Evolutionary conservation across 1,284 basidiomycete genomes (phyloP).

Genomic region (Naganishia liquefaciens): DNA sequence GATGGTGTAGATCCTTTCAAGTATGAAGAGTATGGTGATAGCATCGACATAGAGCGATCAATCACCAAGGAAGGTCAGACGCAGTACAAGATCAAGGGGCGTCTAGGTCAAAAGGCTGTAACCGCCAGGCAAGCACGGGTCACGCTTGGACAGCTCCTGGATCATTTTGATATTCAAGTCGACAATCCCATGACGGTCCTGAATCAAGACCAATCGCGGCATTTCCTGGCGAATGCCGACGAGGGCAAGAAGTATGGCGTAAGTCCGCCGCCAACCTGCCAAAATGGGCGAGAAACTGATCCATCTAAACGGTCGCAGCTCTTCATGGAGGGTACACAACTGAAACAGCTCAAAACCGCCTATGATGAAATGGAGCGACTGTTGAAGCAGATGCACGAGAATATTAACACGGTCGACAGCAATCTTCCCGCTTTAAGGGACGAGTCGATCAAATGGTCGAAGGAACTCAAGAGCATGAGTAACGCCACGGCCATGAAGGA

Average conservation of each 20-base stretch:
- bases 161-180: conserved; percentile 89
- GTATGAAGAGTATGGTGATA: conserved; percentile 76
- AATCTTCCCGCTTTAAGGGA: conserved; percentile 37
- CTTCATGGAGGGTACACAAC: conserved; percentile 90
- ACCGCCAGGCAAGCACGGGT: conserved; percentile 65
- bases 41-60: conserved; percentile 79
- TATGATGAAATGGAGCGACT: conserved; percentile 69
- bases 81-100: conserved; percentile 78
- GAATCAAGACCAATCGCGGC: conserved; percentile 79
- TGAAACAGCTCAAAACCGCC: conserved; percentile 81
- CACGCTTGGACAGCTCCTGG: conserved; percentile 68
- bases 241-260: conserved; percentile 89
- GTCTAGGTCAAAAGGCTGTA: conserved; percentile 64
- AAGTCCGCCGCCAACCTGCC: conserved; percentile 37
- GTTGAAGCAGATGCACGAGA: conserved; percentile 38
- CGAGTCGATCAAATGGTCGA: conserved; percentile 35
- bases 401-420: conserved; percentile 37
- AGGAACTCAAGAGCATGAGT: conserved; percentile 24
- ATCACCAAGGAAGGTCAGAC: conserved; percentile 75
- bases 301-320: conserved; percentile 62
- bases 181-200: conserved; percentile 96
- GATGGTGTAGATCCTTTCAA: conserved; percentile 23
- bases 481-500: conserved; percentile 22
- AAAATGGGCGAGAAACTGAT: background rate
- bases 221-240: conserved; percentile 82